phyloP scores from a whole-genome alignment of 1,284 basidiomycete genomes.

The Pseudozyma hubeiensis region DNA sequence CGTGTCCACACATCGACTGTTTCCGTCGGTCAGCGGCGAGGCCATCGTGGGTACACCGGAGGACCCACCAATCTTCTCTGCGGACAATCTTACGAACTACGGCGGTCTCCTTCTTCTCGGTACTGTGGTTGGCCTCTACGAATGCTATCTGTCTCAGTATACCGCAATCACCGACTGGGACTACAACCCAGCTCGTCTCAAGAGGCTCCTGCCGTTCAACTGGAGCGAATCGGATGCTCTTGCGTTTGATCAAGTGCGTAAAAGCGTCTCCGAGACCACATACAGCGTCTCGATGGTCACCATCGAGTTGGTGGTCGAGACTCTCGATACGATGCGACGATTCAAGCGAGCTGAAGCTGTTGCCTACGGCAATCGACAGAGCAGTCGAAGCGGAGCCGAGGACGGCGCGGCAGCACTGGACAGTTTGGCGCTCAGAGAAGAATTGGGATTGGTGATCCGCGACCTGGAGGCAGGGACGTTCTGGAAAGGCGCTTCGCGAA shows the following conservation, averaged over 20 bases:
- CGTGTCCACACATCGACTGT: conserved; percentile 34
- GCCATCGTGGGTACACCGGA: conserved; percentile 16
- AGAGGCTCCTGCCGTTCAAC: conserved; percentile 35
- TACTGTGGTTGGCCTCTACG: conserved; percentile 31
- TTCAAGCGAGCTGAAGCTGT: conserved; percentile 34
- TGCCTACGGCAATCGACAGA: conserved; percentile 30
- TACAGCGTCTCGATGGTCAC: conserved; percentile 46
- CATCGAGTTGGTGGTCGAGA: conserved; percentile 42
- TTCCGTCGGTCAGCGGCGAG: conserved; percentile 37
- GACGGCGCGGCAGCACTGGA: conserved; percentile 39
- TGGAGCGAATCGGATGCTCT: conserved; percentile 32
- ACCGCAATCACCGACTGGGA: conserved; percentile 48
- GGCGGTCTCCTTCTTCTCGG: conserved; percentile 28
- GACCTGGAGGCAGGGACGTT: conserved; percentile 40
- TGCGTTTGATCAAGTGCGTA: conserved; percentile 25
- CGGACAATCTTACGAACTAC: conserved; percentile 18
- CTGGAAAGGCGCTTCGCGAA: conserved; percentile 32
- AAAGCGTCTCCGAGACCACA: conserved; percentile 27
- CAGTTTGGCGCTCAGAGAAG: conserved; percentile 37
- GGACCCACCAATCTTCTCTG: conserved; percentile 16
- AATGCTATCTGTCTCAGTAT: conserved; percentile 41
- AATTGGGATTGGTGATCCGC: conserved; percentile 33
- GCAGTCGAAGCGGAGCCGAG: conserved; percentile 33
- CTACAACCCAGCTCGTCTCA: conserved; percentile 41
- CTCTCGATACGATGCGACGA: conserved; percentile 43